These are phyloP conservation scores for Angophora floribunda DNA, from an alignment of 345 rosid genomes.

Conservation along the genomic window DNA sequence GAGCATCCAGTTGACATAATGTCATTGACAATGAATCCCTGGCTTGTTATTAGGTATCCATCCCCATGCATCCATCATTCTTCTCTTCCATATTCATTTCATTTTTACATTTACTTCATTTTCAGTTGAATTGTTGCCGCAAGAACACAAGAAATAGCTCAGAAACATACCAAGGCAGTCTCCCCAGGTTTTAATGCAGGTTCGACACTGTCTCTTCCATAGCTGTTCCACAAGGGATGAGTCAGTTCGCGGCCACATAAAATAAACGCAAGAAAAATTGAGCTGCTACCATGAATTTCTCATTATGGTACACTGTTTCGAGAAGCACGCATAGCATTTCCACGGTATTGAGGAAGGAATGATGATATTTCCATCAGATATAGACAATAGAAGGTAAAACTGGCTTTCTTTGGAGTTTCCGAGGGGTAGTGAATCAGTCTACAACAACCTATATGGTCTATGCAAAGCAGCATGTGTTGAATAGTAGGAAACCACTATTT, in stretches of 20 bases:
- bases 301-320: neutral
- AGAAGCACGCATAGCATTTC: neutral
- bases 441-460: neutral
- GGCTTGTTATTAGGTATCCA: neutral
- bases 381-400: neutral
- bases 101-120: neutral
- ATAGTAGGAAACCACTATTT: neutral
- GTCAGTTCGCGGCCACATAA: neutral
- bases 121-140: neutral
- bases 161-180: conserved; percentile 52
- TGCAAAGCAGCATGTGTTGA: neutral
- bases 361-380: neutral
- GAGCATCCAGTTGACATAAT: neutral
- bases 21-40: neutral
- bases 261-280: neutral
- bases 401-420: neutral
- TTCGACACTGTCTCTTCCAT: conserved; percentile 74
- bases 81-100: neutral
- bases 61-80: neutral
- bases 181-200: conserved; percentile 91
- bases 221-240: conserved; percentile 20
- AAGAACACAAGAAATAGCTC: neutral
- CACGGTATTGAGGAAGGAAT: neutral
- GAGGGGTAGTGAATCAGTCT: neutral
- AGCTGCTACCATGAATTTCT: neutral